Evolutionary conservation across 2,329 filamentous ascomycete species (phyloP), one percentile per base, ranked within the genome.

Genomic region (Paraphaeosphaeria sporulosa): DNA sequence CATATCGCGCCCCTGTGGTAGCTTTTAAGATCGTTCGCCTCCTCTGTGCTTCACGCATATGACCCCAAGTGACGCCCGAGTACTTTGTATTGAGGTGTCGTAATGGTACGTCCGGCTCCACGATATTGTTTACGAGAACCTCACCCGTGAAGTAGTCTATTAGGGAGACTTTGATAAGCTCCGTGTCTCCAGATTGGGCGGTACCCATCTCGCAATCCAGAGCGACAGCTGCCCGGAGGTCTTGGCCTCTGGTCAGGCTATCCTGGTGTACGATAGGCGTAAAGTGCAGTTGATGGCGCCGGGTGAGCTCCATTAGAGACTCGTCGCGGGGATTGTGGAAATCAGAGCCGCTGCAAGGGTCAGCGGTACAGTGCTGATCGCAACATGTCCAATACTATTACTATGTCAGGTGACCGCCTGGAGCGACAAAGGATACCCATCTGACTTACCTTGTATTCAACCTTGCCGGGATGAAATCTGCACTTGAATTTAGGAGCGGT

Each of bases 141-240:
- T 79, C 67, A 3, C 79, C 77, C 0, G 81, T 79, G 66, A 86
- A 85, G 65, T 83, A 85, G 15, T 66, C 85, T 27, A 87, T 67
- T 1, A 81, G 67, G 0, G 81, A 82, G 1, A 87, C 44, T 3
- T 84, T 83, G 59, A 87, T 85, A 8, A 87, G 72, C 61, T 86
- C 84, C 0, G 73, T 70, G 10, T 86, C 83, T 7, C 81, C 79
- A 5, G 72, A 73, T 9, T 66, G 64, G 1, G 81, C 74, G 0
- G 76, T 79, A 17, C 85, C 84, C 83, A 87, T 86, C 63, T 87
- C 85, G 62, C 85, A 87, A 61, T 86, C 84, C 3, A 87, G 72
- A 0, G 80, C 83, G 3, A 87, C 79, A 9, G 62, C 62, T 19
- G 27, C 54, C 36, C 63, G 64, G 27, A 60, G 54, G 15, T 47